Evolutionary conservation across 2,329 filamentous ascomycete genomes (phyloP).

Genomic region (Exophiala lecanii-corni): DNA sequence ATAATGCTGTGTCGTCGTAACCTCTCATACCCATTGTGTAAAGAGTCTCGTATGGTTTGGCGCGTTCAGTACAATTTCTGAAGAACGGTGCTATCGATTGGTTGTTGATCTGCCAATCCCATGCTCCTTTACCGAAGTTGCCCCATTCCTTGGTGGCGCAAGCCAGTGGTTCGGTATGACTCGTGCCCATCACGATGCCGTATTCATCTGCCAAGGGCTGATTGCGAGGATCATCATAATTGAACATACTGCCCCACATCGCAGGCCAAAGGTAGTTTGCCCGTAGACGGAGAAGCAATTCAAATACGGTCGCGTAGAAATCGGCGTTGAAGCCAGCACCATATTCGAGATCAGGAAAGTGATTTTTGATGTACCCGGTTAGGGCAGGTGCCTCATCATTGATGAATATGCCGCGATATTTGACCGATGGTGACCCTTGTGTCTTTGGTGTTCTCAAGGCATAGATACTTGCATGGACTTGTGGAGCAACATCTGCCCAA

Average conservation of each 20-base stretch:
- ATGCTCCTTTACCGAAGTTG: constrained; percentile 48
- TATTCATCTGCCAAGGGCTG: constrained; percentile 69
- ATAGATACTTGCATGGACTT: constrained; percentile 50
- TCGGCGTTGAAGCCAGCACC: constrained; percentile 49
- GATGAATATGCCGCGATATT: constrained; percentile 66
- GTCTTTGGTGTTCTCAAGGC: constrained; percentile 52
- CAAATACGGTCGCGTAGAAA: constrained; percentile 67
- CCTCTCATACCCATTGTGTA: constrained; percentile 68
- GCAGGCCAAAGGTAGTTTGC: constrained; percentile 75
- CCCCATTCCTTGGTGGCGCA: constrained; percentile 46
- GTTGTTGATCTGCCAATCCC: constrained; percentile 67
- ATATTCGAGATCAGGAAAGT: constrained; percentile 45
- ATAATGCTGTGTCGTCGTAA: constrained; percentile 56
- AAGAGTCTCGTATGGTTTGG: constrained; percentile 61
- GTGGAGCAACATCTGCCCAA: constrained; percentile 61
- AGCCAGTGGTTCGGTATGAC: constrained; percentile 69
- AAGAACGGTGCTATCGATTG: constrained; percentile 71
- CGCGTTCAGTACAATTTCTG: constrained; percentile 59
- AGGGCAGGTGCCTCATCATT: constrained; percentile 66
- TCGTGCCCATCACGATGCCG: constrained; percentile 67
- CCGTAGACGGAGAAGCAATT: constrained; percentile 63
- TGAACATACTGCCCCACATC: constrained; percentile 65
- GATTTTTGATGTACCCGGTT: constrained; percentile 61
- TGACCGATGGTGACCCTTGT: constrained; percentile 58
- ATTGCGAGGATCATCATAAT: constrained; percentile 64